Conservation (phyloP, 768 basidiomycete genomes). For the Boletus barrowsii region DNA sequence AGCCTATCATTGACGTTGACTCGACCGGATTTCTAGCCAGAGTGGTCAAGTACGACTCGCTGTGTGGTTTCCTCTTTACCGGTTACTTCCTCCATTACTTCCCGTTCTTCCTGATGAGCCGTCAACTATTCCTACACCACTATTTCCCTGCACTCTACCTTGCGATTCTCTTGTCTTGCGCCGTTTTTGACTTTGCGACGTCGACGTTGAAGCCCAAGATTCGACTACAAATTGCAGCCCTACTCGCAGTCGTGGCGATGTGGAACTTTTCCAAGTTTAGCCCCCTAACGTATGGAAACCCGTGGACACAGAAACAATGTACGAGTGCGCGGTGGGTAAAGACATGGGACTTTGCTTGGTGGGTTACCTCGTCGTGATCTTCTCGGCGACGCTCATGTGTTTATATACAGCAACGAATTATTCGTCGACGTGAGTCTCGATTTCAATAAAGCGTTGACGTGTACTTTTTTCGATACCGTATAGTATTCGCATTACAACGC, state of each 20-base stretch:
- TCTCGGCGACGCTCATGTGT: neutral
- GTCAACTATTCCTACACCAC: slow-evolving; percentile 97
- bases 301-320: slow-evolving; percentile 86
- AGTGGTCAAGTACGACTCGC: slow-evolving; percentile 86
- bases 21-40: slow-evolving; percentile 50
- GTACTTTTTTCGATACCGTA: too few species aligned
- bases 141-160: slow-evolving; percentile 98
- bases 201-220: slow-evolving; percentile 72
- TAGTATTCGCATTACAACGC: slow-evolving; percentile 59
- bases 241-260: slow-evolving; percentile 67
- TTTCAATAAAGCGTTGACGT: neutral
- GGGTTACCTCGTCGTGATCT: slow-evolving; percentile 15
- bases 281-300: slow-evolving; percentile 77
- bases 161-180: slow-evolving; percentile 73
- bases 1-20: slow-evolving; percentile 7
- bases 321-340: slow-evolving; percentile 77
- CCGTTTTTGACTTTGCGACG: slow-evolving; percentile 83
- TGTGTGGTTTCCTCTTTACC: slow-evolving; percentile 88
- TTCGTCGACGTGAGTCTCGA: slow-evolving; percentile 51
- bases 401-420: slow-evolving; percentile 57
- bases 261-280: slow-evolving; percentile 80
- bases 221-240: slow-evolving; percentile 76
- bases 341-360: slow-evolving; percentile 97
- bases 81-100: slow-evolving; percentile 94
- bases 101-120: slow-evolving; percentile 96